Evolutionary conservation across 1,284 basidiomycete genomes (phyloP), one percentile per base, ranked within the genome.

Genomic region (Sanghuangporus baumii): DNA sequence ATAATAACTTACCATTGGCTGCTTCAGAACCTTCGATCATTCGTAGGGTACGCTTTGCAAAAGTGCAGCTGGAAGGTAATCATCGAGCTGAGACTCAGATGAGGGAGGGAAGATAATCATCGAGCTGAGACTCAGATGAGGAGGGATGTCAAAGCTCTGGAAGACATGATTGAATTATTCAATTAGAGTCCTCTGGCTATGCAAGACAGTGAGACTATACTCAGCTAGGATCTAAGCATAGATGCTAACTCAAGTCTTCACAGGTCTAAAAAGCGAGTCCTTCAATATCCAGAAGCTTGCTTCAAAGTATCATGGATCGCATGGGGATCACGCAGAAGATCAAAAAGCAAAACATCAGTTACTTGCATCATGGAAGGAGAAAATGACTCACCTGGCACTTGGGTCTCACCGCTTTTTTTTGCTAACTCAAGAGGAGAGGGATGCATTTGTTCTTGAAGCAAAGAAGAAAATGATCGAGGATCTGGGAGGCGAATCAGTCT

Each of bases 41-140:
- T 16, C 50, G 48, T 20, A 55, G n/a, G 18, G 54, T 56, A 14
- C 52, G 52, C 18, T 46, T 61, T 37, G 31, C 61, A 20, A 61
- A 55, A 14, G 61, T 63, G 2, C 31, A 38, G 23, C 31, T 43
- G 20, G 40, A 61, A 23, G 55, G 34, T 18, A 59, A 56, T 37
- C 61, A 62, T 48, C 31, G 31, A 23, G 43, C 60, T 36, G 52
- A 37, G 55, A 60, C 55, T 9, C 64, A 65, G 41, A 23, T 20
- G 14, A 20, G 58, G 31, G 47, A n/a, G n/a, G n/a, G n/a, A n/a
- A n/a, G n/a, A n/a, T n/a, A n/a, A n/a, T n/a, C n/a, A n/a, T n/a
- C n/a, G n/a, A n/a, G n/a, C n/a, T n/a, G n/a, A n/a, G n/a, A n/a
- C n/a, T n/a, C n/a, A n/a, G n/a, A n/a, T n/a, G n/a, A n/a, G n/a